Evolutionary conservation across 2,329 filamentous ascomycete genomes (phyloP), one percentile per base, ranked within the genome.

Genomic region (Clonostachys solani): DNA sequence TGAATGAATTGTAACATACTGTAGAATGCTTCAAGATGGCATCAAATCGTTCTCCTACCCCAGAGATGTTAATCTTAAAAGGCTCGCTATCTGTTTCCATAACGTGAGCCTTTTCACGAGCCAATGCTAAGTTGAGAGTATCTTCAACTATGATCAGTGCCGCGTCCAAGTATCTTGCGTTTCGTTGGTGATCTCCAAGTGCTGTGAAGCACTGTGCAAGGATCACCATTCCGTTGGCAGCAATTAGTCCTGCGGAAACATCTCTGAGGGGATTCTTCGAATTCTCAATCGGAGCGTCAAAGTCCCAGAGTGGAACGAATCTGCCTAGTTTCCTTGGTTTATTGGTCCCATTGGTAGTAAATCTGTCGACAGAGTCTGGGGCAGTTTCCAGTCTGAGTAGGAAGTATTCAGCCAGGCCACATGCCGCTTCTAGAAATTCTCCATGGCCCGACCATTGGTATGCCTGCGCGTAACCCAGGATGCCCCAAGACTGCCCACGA

Each of bases 401-500:
- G 50, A 80, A 80, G 49, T 78, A 79, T 36, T 75, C 65, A 2
- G 74, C 72, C 35, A 77, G 59, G 1, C 65, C 65, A 5, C 68
- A 65, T 0, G 77, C 69, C 1, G 73, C 71, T 0, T 69, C 56
- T 1, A 77, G 59, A 43, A 76, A 78, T 3, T 61, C 61, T 0
- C 48, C 17, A 2, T 75, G 67, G 12, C 67, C 67, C 0, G 75
- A 77, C 72, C 73, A 77, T 33, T 57, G 56, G 47, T 73, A 77
- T 0, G 72, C 70, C 50, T 77, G 74, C 0, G 74, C 65, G 44
- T 75, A 78, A 0, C 75, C 75, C 15, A 76, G 12, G 15, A 78
- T 71, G 1, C 64, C 68, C 75, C 76, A 79, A 1, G 73, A 74
- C 47, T 79, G 75, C 2, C 75, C 75, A 12, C 75, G 66, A 5